phyloP scores from a whole-genome alignment of 441 rosid genomes.

The Bocquillonia castaneifolia region DNA sequence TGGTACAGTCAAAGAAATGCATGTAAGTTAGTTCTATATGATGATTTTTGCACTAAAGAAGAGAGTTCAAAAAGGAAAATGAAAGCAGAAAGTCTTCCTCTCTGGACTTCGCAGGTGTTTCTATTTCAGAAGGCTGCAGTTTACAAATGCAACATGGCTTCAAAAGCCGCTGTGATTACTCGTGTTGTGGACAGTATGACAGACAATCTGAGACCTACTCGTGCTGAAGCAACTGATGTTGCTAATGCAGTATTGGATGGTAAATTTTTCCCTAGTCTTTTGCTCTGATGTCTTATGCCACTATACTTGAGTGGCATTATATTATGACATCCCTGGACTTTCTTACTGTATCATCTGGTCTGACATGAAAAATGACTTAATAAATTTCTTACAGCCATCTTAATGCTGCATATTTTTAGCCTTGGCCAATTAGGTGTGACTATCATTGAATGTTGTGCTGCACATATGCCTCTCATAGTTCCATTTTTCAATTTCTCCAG shows the following conservation, averaged over 20 bases:
- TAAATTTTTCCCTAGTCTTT: slow-evolving; percentile 24
- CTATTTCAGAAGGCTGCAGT: slow-evolving; percentile 95
- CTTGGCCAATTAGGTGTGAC: background rate
- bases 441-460: background rate
- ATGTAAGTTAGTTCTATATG: no score
- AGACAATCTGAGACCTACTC: slow-evolving; percentile 92
- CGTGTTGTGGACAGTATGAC: slow-evolving; percentile 99
- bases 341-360: background rate
- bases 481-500: slow-evolving; percentile 31
- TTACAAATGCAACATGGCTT: slow-evolving; percentile 97
- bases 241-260: slow-evolving; percentile 99
- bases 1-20: no score
- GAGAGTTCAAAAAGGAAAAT: no score
- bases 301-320: slow-evolving; percentile 9
- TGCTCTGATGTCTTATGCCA: slow-evolving; percentile 1
- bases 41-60: slow-evolving; percentile 2
- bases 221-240: slow-evolving; percentile 99
- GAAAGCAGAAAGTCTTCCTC: no score
- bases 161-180: slow-evolving; percentile 94
- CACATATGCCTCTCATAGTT: background rate
- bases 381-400: background rate
- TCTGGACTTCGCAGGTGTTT: slow-evolving; percentile 60
- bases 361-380: background rate
- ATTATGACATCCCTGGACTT: background rate
- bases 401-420: background rate